Evolutionary conservation across 164 flowering plant species (phyloP), one percentile per base, ranked within the genome.

Genomic region (Houttuynia cordata): DNA sequence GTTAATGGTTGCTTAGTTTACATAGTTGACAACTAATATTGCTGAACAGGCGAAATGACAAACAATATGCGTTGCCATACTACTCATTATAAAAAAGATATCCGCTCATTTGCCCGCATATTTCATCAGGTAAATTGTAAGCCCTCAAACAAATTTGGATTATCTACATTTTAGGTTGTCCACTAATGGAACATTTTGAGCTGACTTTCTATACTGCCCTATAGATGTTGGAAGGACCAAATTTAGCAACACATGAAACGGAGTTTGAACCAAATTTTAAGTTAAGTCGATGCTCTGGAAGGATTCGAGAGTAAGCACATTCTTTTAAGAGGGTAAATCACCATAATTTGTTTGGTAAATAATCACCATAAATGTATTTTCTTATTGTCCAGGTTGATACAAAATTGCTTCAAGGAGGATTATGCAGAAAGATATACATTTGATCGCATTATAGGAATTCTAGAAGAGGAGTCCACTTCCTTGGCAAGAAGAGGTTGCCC

Each of bases 221-320:
- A 51, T 76, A 78, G 85, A 77, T 81, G 82, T 34, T 79, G 56
- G 82, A 79, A 74, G 82, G 85, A 64, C 70, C n/a, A n/a, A n/a
- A 17, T 14, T 8, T 61, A 15, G 12, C 1, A 18, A 63, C 54
- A 39, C 59, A 61, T 63, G 57, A 51, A 23, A 67, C 60, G 18
- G 66, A 59, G 51, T 56, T 20, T 67, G 70, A 76, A 66, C 65
- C 62, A 14, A 78, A 65, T 57, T 78, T 78, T 53, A 69, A 51
- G 18, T 13, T 70, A 53, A 74, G 79, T 45, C 68, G 76, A 41
- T 75, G 78, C 61, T 71, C 82, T 22, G 56, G n/a, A 40, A 68
- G 70, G 66, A 76, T 81, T 70, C 64, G 73, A 58, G 57, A 81
- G 82, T 81, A 66, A 78, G 82, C 57, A 21, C 20, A 51, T n/a